Base-by-base conservation (phyloP, 495 filamentous ascomycete genomes). In the Lasiosphaeria miniovina region DNA sequence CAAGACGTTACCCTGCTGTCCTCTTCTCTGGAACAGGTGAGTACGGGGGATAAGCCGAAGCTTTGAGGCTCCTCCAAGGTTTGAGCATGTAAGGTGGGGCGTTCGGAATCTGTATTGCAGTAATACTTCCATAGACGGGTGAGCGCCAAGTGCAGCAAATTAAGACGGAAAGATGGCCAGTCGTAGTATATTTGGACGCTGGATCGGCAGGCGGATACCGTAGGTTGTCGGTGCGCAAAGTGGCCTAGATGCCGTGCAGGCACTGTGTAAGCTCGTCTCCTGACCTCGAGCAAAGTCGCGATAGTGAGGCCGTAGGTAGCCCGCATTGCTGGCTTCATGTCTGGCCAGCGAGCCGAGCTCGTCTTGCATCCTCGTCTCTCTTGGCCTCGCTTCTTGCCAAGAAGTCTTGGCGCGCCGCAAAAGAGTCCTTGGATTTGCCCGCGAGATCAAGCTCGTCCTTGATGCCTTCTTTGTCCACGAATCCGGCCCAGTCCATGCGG, bases 401-500 rank as follows among this genome's bases (percentile, higher is more conserved):
- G 71, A 98, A 98, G 52, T 93, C 90, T 85, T 94, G 91, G 50
- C 90, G 79, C 14, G 84, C 89, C 55, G 90, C 77, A 74, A 89
- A 98, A 14, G 86, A 88, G 65, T 88, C 86, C 73, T 94, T 94
- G 10, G 86, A 88, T 75, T 88, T 92, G 66, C 90, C 90, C 61
- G 91, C 88, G 49, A 86, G 80, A 65, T 88, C 86, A 58, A 98
- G 81, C 71, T 98, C 94, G 68, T 96, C 94, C 65, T 86, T 86
- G 74, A 98, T 88, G 3, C 94, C 95, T 64, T 93, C 89, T 58
- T 91, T 81, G 68, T 98, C 93, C 51, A 98, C 95, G 67, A 90
- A 96, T 48, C 88, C 88, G 4, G 90, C 91, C 94, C 94, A 98
- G 70, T 98, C 94, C 76, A 96, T 81, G 53, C 90, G 81, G 40